These are phyloP conservation scores for Aspergillus diversus DNA, from an alignment of 495 filamentous ascomycete species.

Conservation along the genomic window DNA sequence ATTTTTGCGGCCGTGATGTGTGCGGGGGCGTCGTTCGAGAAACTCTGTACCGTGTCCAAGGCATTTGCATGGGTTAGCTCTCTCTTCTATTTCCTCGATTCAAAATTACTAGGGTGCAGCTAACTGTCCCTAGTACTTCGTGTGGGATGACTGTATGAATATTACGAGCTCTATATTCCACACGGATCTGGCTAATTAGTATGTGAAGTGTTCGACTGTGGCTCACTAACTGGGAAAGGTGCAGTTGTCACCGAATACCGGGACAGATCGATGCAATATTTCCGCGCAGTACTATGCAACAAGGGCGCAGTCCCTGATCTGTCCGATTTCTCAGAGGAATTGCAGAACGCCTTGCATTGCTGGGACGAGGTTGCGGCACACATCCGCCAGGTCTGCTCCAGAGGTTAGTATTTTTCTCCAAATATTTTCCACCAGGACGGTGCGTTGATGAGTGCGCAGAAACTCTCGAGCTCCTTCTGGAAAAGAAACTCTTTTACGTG, in stretches of 20 bases:
- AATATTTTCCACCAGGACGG: too few species aligned
- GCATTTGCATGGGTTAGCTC: slow-evolving; percentile 17
- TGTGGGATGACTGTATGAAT: slow-evolving; percentile 18
- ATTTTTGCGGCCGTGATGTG: slow-evolving; percentile 18
- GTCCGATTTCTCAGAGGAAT: slow-evolving; percentile 3
- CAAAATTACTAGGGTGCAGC: background rate
- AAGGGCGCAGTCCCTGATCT: slow-evolving; percentile 1
- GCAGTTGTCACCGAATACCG: slow-evolving; percentile 2
- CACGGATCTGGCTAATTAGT: background rate
- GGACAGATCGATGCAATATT: slow-evolving; percentile 15
- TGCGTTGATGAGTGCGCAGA: too few species aligned
- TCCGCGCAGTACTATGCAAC: slow-evolving; percentile 8
- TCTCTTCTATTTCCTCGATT: background rate
- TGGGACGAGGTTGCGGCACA: slow-evolving; percentile 17
- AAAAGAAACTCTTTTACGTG: slow-evolving; percentile 12
- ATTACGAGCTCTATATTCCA: background rate
- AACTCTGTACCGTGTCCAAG: slow-evolving; percentile 15
- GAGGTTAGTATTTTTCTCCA: too few species aligned
- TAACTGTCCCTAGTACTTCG: slow-evolving; percentile 8
- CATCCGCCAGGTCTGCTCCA: slow-evolving; percentile 7
- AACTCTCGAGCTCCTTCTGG: slow-evolving; percentile 2
- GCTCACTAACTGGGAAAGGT: background rate
- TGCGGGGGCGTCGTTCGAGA: slow-evolving; percentile 15
- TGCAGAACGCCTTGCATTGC: slow-evolving; percentile 13
- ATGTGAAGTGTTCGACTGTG: slow-evolving; percentile 17